phyloP scores from a whole-genome alignment of 1,284 basidiomycete species.

The Singerocomus inundabilis region DNA sequence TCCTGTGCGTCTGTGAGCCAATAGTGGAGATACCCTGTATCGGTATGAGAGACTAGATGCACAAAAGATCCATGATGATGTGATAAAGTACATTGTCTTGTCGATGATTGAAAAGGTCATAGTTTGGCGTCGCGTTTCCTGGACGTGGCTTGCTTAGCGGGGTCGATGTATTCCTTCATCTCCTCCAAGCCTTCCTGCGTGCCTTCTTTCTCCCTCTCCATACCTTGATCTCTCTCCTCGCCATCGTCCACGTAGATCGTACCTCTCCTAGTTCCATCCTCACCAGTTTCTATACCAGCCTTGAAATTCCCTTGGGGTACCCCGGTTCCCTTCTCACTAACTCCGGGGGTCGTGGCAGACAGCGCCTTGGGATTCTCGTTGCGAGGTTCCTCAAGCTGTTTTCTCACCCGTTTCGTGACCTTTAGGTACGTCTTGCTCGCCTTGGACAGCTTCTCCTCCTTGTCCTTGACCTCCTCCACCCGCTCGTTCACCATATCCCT shows the following conservation, averaged over 20 bases:
- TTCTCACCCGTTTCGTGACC: constrained; percentile 12
- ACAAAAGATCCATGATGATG: neutral
- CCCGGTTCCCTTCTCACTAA: constrained; percentile 1
- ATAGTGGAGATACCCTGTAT: too few species aligned
- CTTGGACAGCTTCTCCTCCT: constrained; percentile 21
- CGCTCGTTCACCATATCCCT: constrained; percentile 17
- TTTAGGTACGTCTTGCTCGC: constrained; percentile 20
- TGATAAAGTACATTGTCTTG: neutral
- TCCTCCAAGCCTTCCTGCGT: constrained; percentile 6
- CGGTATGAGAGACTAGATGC: neutral
- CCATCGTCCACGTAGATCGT: neutral
- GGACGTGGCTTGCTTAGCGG: constrained; percentile 4
- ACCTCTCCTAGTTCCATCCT: constrained; percentile 2
- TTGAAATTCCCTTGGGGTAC: too few species aligned
- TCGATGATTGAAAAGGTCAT: constrained; percentile 14
- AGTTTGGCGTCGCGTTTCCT: constrained; percentile 25
- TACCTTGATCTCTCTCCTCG: constrained; percentile 6
- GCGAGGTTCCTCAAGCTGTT: constrained; percentile 9
- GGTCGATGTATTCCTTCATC: constrained; percentile 5
- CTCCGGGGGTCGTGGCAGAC: constrained; percentile 10
- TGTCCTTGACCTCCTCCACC: constrained; percentile 14
- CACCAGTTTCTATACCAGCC: constrained; percentile 1
- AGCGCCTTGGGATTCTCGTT: constrained; percentile 4
- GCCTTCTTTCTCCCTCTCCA: constrained; percentile 6
- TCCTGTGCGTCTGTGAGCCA: too few species aligned